Percentiles rank a stretch among this genome's conserved stretches.
phyloP scores from a whole-genome alignment of 31 red algal genomes.

The Bonnemaisonia californica region DNA sequence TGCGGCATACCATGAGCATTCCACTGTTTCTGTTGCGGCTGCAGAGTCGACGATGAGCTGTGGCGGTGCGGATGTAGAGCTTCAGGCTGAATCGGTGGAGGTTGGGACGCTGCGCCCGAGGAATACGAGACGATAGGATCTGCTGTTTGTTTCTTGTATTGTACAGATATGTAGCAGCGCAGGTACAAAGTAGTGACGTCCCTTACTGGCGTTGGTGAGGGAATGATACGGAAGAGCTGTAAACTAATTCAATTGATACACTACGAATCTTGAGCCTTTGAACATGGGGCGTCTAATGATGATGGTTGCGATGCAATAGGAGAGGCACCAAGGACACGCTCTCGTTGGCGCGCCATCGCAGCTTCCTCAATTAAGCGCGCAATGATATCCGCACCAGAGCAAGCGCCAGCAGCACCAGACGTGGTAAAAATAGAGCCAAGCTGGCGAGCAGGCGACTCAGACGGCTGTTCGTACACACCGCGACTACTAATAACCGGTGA shows the following conservation, averaged over 20 bases:
- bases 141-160: background rate
- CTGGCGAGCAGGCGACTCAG: background rate
- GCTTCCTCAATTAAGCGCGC: constrained; percentile 59
- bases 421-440: background rate
- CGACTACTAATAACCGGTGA: background rate
- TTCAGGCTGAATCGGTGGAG: constrained; percentile 67
- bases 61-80: constrained; percentile 64
- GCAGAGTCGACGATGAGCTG: constrained; percentile 77
- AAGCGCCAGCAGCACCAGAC: background rate
- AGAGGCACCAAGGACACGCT: constrained; percentile 29
- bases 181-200: background rate
- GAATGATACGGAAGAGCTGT: too few relatives aligned
- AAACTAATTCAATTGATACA: background rate
- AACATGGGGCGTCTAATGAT: background rate
- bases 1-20: constrained; percentile 59
- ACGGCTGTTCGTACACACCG: background rate
- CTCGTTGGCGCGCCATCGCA: constrained; percentile 40
- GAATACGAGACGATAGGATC: constrained; percentile 21
- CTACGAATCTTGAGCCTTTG: background rate
- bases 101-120: constrained; percentile 14
- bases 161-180: constrained; percentile 12
- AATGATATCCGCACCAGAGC: constrained; percentile 57
- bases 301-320: background rate
- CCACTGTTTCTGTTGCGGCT: constrained; percentile 69
- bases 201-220: too few relatives aligned